Base-by-base conservation (phyloP, 2,329 filamentous ascomycete species). In the Alternaria gansuensis region DNA sequence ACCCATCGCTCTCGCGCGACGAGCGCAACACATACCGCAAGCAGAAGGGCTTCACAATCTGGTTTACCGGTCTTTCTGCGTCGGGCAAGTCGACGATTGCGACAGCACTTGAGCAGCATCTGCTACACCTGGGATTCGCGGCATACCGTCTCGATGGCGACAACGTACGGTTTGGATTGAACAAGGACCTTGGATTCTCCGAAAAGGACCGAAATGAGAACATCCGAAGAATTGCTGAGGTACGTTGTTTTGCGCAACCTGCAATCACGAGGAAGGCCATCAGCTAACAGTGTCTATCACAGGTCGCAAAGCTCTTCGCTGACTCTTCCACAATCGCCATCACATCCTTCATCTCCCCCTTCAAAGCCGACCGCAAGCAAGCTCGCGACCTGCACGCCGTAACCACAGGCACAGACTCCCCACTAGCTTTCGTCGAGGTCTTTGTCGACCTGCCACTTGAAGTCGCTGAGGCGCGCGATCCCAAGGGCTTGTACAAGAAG, bases 401-500 rank as follows among this genome's bases (percentile, higher is more conserved):
- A 2, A 82, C 85, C 56, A 68, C 65, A 9, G 64, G 68, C 72
- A 82, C 71, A 24, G 89, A 90, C 70, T 82, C 83, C 67, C 82
- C 90, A 0, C 85, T 98, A 57, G 89, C 91, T 9, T 99, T 99
- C 77, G 85, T 99, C 67, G 95, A 99, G 82, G 92, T 98, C 58
- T 96, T 88, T 75, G 89, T 99, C 64, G 93, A 99, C 79, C 88
- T 98, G 11, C 91, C 93, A 13, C 85, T 98, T 67, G 91, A 92
- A 79, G 92, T 95, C 43, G 94, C 95, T 36, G 94, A 98, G 86
- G 84, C 94, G 85, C 88, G 95, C 64, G 95, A 99, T 76, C 95
- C 95, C 48, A 99, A 99, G 87, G 95, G 94, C 5, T 82, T 98
- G 60, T 99, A 99, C 82, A 97, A 97, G 85, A 97, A 97, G 87